Evolutionary conservation across 352 stramenopile species (phyloP), one percentile per base, ranked within the genome.

Genomic region (Pythium vanterpoolii): DNA sequence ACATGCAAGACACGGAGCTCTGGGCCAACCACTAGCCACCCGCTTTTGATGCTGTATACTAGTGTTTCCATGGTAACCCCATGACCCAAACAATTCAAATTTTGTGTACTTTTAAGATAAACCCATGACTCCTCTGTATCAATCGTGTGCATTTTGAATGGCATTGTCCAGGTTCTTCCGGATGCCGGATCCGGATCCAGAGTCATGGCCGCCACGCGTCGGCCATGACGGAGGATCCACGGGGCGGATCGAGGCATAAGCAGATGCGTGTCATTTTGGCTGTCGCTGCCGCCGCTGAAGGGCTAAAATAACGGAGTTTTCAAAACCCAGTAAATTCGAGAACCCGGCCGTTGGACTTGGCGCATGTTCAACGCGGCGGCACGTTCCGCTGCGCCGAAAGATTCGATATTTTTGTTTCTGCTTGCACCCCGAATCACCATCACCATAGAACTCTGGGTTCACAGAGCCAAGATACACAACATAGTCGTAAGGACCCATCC

Each of bases 1-100:
- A 69, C 56, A 64, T 62, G 50, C 62, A 64, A 36, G 62, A 69
- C 44, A 59, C 62, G 36, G 62, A 69, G 49, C 55, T 69, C 10
- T 69, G 62, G 62, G 40, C 52, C 8, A 40, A 23, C 40, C 60
- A 60, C 51, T 60, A 38, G 16, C 19, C 44, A 16, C 16, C 14
- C n/a, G n/a, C n/a, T n/a, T n/a, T n/a, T n/a, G n/a, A n/a, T 7
- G 33, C 28, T 64, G 57, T 64, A 64, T 64, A 57, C 21, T 64
- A 59, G 46, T 33, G 46, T 56, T 56, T 33, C 19, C 26, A 34
- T 24, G 33, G 13, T 40, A 18, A 18, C 26, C 24, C 14, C 7
- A 26, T 19, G 19, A 26, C 47, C 47, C 33, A 46, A 56, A 3
- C 49, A 33, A 34, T 14, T 19, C 47, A 55, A 62, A 16, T 62